These are phyloP conservation scores for Puccinia coronata DNA, from an alignment of 1,284 basidiomycete genomes.

Conservation along the genomic window DNA sequence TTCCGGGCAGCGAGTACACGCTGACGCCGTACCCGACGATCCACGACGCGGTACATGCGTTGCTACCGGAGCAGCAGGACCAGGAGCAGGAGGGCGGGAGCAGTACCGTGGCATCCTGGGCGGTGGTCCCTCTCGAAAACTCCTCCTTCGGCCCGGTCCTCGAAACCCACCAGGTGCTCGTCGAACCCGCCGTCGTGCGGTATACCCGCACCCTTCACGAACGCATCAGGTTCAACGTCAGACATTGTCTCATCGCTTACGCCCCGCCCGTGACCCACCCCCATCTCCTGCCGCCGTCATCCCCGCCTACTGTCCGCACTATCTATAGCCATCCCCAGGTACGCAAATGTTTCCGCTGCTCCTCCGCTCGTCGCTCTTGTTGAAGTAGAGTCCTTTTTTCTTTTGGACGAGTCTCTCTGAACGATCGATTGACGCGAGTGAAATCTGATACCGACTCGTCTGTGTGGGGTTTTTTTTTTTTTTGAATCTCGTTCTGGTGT, in stretches of 20 bases:
- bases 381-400: neutral
- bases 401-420: neutral
- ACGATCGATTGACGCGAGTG: too few relatives aligned
- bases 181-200: slow-evolving; percentile 14
- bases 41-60: slow-evolving; percentile 9
- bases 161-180: slow-evolving; percentile 31
- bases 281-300: neutral
- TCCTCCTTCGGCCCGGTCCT: slow-evolving; percentile 34
- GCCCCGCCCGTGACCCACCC: neutral
- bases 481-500: neutral
- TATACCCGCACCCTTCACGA: slow-evolving; percentile 15
- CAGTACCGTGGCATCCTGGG: neutral
- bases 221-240: slow-evolving; percentile 20
- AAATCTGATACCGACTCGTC: too few relatives aligned
- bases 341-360: neutral
- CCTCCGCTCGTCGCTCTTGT: too few relatives aligned
- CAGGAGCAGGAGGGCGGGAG: neutral
- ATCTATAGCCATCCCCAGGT: slow-evolving; percentile 28
- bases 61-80: neutral
- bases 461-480: neutral
- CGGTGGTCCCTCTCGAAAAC: slow-evolving; percentile 33
- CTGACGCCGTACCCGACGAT: slow-evolving; percentile 25
- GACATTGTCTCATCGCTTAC: slow-evolving; percentile 34
- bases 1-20: neutral
- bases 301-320: neutral